Conservation (phyloP, 2,329 filamentous ascomycete species). For the Penicillium glabrum region DNA sequence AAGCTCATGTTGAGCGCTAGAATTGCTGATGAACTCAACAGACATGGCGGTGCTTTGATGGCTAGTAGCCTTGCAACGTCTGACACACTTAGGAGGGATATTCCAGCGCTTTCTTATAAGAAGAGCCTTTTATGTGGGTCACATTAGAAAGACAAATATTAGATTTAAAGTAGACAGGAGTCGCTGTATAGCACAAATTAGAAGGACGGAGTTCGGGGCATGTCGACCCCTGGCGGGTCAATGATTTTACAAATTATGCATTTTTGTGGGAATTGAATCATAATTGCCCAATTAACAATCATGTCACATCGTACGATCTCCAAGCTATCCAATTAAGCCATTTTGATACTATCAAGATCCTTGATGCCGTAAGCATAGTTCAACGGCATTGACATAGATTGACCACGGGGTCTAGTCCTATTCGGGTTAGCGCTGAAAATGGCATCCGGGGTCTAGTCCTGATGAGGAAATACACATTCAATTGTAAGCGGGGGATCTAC, state of each 20-base stretch:
- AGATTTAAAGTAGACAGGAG: background rate
- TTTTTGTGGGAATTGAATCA: background rate
- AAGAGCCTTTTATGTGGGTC: background rate
- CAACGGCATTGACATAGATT: background rate
- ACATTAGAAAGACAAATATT: background rate
- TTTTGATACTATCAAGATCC: background rate
- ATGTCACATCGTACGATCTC: background rate
- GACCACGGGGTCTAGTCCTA: conserved; percentile 3
- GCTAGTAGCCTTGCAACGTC: background rate
- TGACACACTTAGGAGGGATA: background rate
- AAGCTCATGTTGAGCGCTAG: conserved; percentile 3
- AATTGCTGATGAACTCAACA: background rate
- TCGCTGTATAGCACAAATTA: background rate
- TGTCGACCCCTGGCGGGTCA: background rate
- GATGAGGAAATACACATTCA: conserved; percentile 7
- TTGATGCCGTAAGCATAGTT: background rate
- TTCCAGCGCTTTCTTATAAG: background rate
- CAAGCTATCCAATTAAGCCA: background rate
- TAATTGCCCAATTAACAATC: background rate
- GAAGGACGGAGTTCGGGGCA: background rate
- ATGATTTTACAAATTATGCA: background rate
- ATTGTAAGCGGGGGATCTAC: background rate
- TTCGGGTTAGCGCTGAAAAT: background rate
- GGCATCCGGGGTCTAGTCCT: conserved; percentile 25
- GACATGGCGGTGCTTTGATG: background rate